Percentiles rank a stretch among this genome's conserved stretches.
Conservation (phyloP, 768 basidiomycete species). For the Strobilomyces confusus region DNA sequence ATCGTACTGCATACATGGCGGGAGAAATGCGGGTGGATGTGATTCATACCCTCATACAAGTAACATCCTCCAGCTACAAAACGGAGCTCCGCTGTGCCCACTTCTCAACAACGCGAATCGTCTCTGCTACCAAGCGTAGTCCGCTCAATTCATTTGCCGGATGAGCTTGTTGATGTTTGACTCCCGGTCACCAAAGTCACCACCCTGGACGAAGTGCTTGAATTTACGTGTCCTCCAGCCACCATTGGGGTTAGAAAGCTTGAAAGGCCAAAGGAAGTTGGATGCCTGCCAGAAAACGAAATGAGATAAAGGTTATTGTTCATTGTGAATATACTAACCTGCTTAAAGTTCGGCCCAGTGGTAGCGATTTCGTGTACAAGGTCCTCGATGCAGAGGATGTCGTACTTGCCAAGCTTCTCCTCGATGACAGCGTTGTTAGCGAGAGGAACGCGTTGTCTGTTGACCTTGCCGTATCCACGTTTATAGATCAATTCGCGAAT, state of each 20-base stretch:
- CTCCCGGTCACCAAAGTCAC: conserved; percentile 98
- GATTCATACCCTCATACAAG: conserved; percentile 30
- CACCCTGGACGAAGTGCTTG: conserved; percentile 94
- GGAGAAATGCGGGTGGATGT: conserved; percentile 14
- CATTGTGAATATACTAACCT: conserved; percentile 47
- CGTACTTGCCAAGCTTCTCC: conserved; percentile 82
- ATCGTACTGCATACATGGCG: conserved; percentile 29
- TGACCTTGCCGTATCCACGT: conserved; percentile 97
- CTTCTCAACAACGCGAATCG: conserved; percentile 2
- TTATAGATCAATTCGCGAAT: conserved; percentile 99
- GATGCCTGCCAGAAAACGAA: conserved; percentile 48
- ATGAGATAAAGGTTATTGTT: not conserved
- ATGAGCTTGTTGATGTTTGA: conserved; percentile 96
- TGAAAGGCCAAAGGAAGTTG: conserved; percentile 99
- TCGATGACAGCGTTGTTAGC: conserved; percentile 94
- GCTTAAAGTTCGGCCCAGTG: conserved; percentile 98
- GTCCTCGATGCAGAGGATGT: conserved; percentile 96
- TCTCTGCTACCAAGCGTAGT: not conserved
- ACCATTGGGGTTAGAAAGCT: conserved; percentile 97
- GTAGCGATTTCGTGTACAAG: conserved; percentile 96
- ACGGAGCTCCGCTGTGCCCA: not conserved
- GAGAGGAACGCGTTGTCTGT: conserved; percentile 96
- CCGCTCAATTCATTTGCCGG: conserved; percentile 81
- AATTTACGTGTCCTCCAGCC: conserved; percentile 98
- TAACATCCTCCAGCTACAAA: conserved; percentile 11